Evolutionary conservation across 768 basidiomycete genomes (phyloP), one percentile per base, ranked within the genome.

Genomic region (Cantharellus anzutake): DNA sequence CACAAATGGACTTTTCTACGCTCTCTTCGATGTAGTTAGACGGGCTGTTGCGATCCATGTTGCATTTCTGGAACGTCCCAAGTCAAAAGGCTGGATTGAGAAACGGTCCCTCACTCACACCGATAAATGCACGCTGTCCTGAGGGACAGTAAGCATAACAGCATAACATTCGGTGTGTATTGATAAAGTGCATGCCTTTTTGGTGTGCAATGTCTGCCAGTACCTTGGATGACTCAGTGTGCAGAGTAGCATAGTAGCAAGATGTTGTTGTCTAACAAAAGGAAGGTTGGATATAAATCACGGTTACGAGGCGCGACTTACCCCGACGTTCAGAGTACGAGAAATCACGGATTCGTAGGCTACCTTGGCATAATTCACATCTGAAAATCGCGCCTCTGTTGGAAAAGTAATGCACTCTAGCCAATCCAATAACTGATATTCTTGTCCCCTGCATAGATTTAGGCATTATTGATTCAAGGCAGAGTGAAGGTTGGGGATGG

Each of bases 361-460:
- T 50, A 70, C 74, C 42, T 72, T 69, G 2, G 94, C 92, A 69
- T 89, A 91, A 2, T 73, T 70, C 2, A 75, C 60, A 65, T 94
- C 81, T 5, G 71, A 64, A 67, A 91, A 97, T 60, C 78, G 81
- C 35, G 79, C 74, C 68, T 98, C 94, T 67, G 79, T 80, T 0
- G 94, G 94, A 69, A 94, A 98, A 2, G 92, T 96, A 60, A 88
- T 74, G 34, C 83, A 73, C 34, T 78, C 67, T 35, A 94, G 78
- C 94, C 94, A 98, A 62, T 89, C 86, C 7, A 97, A 75, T 3
- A 98, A 81, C 66, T 94, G 80, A 65, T 84, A 82, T 64, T 92
- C 78, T 61, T 86, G 83, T 4, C 92, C 93, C 5, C 86, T 86
- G 66, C 61, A 56, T 48, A 51, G 5, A 60, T 38, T 4, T 37